Percentiles rank a stretch among this genome's conserved stretches.
Evolutionary conservation across 2,329 filamentous ascomycete species (phyloP).

Genomic region (Teratosphaeria viscida): DNA sequence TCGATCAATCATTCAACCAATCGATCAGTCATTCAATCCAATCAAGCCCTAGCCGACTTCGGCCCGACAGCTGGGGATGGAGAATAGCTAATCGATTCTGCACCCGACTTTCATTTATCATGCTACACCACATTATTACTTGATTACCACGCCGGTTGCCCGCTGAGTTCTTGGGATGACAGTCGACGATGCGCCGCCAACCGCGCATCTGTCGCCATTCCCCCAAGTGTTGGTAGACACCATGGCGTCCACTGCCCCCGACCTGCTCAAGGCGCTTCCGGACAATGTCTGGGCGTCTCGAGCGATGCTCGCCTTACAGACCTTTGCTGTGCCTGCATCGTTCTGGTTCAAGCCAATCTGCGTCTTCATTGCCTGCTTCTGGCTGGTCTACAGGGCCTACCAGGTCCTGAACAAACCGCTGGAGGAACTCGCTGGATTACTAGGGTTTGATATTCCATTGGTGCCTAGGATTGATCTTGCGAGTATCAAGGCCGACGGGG

Average conservation of each 20-base stretch:
- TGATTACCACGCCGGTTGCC: neutral
- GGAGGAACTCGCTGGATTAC: conserved; percentile 77
- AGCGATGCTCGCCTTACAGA: neutral
- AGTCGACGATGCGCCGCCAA: neutral
- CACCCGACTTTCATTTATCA: neutral
- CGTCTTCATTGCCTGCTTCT: conserved; percentile 9
- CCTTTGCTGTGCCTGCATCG: neutral
- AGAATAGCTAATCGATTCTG: neutral
- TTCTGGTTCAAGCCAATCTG: conserved; percentile 12
- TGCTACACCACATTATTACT: neutral
- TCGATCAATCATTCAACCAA: too few relatives aligned
- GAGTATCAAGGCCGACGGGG: conserved; percentile 75
- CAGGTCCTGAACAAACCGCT: conserved; percentile 86
- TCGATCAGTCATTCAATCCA: neutral
- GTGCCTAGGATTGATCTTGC: conserved; percentile 82
- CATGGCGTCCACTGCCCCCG: neutral
- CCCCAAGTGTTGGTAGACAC: neutral
- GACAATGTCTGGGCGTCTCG: neutral
- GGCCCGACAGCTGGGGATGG: neutral
- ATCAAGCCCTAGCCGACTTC: neutral
- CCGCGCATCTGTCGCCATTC: neutral
- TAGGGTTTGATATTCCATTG: conserved; percentile 84
- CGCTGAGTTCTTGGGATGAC: neutral
- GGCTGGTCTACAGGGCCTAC: conserved; percentile 68
- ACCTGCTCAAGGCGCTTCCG: neutral